Percentiles rank a stretch among this genome's conserved stretches.
Evolutionary conservation across 2,329 filamentous ascomycete species (phyloP).

Genomic region (Alternaria dauci): DNA sequence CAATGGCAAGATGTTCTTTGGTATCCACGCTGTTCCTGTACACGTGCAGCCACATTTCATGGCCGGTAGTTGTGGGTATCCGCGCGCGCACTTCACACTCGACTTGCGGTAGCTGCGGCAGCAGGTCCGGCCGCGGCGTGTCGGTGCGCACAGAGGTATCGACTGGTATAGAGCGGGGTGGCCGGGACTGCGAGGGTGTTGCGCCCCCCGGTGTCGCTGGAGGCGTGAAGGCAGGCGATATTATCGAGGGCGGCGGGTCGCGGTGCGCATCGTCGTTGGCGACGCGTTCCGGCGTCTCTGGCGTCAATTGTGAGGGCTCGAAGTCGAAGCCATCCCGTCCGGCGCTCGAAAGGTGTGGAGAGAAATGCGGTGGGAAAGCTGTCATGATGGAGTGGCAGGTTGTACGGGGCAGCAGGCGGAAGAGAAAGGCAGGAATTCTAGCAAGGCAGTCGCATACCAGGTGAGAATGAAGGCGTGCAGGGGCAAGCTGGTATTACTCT

Average conservation of each 20-base stretch:
- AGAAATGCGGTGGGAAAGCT: conserved; percentile 62
- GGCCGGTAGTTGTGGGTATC: conserved; percentile 89
- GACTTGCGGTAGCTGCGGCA: conserved; percentile 81
- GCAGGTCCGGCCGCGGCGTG: conserved; percentile 71
- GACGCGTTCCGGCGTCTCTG: conserved; percentile 28
- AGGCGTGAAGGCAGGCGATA: conserved; percentile 58
- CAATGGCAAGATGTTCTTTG: conserved; percentile 96
- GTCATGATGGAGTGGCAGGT: conserved; percentile 53
- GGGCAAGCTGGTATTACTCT: background rate
- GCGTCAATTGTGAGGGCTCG: conserved; percentile 20
- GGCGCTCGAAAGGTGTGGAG: conserved; percentile 60
- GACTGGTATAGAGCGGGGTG: conserved; percentile 55
- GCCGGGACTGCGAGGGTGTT: conserved; percentile 46
- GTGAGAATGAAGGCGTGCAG: background rate
- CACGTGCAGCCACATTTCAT: conserved; percentile 96
- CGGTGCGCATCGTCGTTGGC: conserved; percentile 17
- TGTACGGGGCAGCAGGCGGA: background rate
- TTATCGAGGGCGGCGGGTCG: conserved; percentile 52
- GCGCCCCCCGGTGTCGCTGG: conserved; percentile 47
- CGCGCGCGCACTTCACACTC: conserved; percentile 92
- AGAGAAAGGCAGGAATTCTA: background rate
- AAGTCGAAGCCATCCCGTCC: conserved; percentile 51
- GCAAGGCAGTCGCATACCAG: background rate
- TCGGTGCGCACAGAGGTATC: conserved; percentile 45
- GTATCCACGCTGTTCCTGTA: conserved; percentile 93